Base-by-base conservation (phyloP, 2,329 filamentous ascomycete genomes). In the Alternaria arborescens region DNA sequence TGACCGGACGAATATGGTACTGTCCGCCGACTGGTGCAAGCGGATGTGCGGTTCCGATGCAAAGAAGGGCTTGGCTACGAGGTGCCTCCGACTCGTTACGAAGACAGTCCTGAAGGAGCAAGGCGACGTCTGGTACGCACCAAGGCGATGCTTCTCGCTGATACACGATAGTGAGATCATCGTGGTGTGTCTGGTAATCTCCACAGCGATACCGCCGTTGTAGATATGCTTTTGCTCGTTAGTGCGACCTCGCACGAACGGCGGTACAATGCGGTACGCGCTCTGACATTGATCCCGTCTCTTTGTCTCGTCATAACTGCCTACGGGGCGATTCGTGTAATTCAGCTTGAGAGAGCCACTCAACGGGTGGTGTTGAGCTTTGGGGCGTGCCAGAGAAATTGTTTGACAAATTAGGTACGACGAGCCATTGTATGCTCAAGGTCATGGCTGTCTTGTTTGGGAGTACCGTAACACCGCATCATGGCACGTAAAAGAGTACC, bases 11-110 rank as follows among this genome's bases (percentile, higher is more conserved):
- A 50, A 46, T 12, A 51, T 60, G 57, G 46, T 42, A 40, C 44
- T 46, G 26, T 41, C 52, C n/a, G 52, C 42, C 38, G 44, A 59
- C 24, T 53, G 44, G 55, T 18, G 41, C 34, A 53, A 26, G 51
- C 58, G 58, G 47, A 57, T 43, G 58, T 24, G 47, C 48, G 38
- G 20, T 58, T 61, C 58, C 58, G 58, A 24, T 14, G 11, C 47
- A 24, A 32, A 20, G 52, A 52, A 18, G 16, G 34, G 53, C 48
- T 40, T 58, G 38, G 53, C 50, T 52, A 48, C 53, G 38, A 56
- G 22, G 20, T 46, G 42, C 43, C 50, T 58, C 24, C 32, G 34
- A 58, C 58, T 51, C 58, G 38, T 48, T 48, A 36, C 56, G 51
- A 50, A 36, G 26, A 28, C 52, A 12, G 20, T 16, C 20, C 40